These are phyloP conservation scores for Nemania sp. DNA, from an alignment of 2,329 filamentous ascomycete genomes.

Conservation along the genomic window DNA sequence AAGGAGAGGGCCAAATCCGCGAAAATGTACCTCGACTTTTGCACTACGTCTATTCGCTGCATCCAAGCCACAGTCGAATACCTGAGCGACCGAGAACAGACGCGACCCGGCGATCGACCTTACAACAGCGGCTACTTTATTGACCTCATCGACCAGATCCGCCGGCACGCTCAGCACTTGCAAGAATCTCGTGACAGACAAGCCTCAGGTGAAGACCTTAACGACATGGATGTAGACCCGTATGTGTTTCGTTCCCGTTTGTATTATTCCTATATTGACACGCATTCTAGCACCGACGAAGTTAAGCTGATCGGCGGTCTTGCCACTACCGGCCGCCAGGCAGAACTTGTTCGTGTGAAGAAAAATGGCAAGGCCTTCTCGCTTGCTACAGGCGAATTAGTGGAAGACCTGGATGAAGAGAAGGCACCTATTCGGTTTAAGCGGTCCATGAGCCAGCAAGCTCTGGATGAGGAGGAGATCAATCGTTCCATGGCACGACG, in stretches of 20 bases:
- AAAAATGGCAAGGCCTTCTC: conserved; percentile 85
- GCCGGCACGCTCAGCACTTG: conserved; percentile 87
- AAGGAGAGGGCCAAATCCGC: conserved; percentile 83
- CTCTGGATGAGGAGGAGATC: conserved; percentile 83
- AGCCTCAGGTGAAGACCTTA: conserved; percentile 61
- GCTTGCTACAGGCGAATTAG: conserved; percentile 75
- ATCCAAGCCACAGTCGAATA: conserved; percentile 90
- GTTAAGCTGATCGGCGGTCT: conserved; percentile 86
- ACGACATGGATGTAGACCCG: conserved; percentile 70
- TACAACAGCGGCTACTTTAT: conserved; percentile 98
- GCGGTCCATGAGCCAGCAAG: conserved; percentile 75
- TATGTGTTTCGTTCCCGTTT: conserved; percentile 55
- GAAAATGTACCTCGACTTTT: conserved; percentile 83
- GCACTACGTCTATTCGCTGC: conserved; percentile 88
- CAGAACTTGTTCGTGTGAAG: conserved; percentile 84
- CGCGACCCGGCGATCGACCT: conserved; percentile 84
- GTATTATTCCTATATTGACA: conserved; percentile 45
- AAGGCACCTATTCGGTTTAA: conserved; percentile 68
- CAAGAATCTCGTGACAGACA: conserved; percentile 77
- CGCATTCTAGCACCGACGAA: conserved; percentile 66
- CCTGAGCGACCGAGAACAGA: conserved; percentile 87
- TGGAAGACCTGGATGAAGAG: conserved; percentile 66
- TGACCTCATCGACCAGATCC: conserved; percentile 94
- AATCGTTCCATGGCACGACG: conserved; percentile 94
- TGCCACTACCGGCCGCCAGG: conserved; percentile 82